Percentiles rank a stretch among this genome's conserved stretches.
phyloP scores from a whole-genome alignment of 345 rosid genomes.

The Rhodomyrtus tomentosa region DNA sequence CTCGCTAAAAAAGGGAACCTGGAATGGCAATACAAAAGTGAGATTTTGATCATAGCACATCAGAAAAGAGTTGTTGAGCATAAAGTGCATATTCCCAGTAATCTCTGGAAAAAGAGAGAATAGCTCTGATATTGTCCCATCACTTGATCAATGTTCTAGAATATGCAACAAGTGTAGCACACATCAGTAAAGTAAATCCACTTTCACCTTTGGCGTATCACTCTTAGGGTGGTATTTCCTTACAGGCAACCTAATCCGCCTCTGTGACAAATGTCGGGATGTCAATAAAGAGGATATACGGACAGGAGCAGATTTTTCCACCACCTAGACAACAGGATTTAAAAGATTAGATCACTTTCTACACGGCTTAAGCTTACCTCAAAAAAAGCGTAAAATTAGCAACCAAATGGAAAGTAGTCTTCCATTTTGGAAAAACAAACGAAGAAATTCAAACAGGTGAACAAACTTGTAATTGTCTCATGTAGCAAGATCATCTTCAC shows the following conservation, averaged over 20 bases:
- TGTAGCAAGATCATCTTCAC: not conserved
- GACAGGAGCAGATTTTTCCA: constrained; percentile 68
- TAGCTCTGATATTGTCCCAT: not conserved
- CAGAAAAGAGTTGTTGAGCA: not conserved
- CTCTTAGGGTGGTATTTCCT: constrained; percentile 69
- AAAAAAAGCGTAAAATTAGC: not conserved
- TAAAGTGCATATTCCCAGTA: not conserved
- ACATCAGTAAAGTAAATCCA: not conserved
- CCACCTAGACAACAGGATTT: constrained; percentile 31
- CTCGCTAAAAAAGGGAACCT: constrained; percentile 86
- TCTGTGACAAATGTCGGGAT: constrained; percentile 68
- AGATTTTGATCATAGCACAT: not conserved
- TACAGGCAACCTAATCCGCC: constrained; percentile 59
- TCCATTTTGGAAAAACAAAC: not conserved
- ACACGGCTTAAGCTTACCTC: not conserved
- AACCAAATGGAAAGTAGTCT: not conserved
- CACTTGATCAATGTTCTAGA: not conserved
- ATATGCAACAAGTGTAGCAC: not conserved
- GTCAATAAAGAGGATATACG: constrained; percentile 74
- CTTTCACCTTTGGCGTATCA: constrained; percentile 57
- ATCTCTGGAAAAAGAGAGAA: not conserved
- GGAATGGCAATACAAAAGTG: constrained; percentile 10
- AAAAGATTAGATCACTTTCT: not conserved
- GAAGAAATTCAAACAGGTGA: not conserved
- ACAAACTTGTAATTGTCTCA: not conserved